Conservation (phyloP, 305 asterid species). For the Fraxinus baroniana region DNA sequence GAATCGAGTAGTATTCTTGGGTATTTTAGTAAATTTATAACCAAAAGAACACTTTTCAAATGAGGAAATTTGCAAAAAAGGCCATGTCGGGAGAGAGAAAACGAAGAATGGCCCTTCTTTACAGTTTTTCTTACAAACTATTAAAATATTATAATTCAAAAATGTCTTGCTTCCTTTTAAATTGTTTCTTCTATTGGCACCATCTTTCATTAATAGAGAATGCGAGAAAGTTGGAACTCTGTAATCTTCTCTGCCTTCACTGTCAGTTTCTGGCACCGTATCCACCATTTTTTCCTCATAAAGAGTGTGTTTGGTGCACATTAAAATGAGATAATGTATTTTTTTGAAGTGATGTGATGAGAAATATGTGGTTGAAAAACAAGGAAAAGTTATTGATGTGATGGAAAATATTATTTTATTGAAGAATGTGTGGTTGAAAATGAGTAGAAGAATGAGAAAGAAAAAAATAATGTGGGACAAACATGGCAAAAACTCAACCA, state of each 20-base stretch:
- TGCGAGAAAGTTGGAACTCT: not conserved
- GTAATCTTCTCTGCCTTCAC: not conserved
- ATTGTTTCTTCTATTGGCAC: not conserved
- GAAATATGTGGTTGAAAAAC: too few relatives aligned
- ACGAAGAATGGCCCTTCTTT: not conserved
- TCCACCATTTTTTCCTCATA: not conserved
- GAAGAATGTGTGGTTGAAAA: too few relatives aligned
- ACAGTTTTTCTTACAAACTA: not conserved
- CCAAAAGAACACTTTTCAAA: not conserved
- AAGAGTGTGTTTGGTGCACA: too few relatives aligned
- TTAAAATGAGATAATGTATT: too few relatives aligned
- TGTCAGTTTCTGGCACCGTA: not conserved
- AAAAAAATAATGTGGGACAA: too few relatives aligned
- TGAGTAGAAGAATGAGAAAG: too few relatives aligned
- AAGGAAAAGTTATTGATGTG: too few relatives aligned
- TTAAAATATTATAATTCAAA: not conserved
- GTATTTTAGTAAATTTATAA: not conserved
- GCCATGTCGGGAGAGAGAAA: not conserved
- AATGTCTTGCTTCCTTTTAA: not conserved
- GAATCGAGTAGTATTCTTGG: not conserved
- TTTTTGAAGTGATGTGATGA: too few relatives aligned
- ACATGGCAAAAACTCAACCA: too few relatives aligned
- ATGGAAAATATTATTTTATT: too few relatives aligned
- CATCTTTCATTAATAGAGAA: not conserved
- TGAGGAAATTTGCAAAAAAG: not conserved